A percentile compares a stretch with the other conserved stretches of the same genome.
Conservation (phyloP, 2,329 filamentous ascomycete species). For the Elsinoe perseae region DNA sequence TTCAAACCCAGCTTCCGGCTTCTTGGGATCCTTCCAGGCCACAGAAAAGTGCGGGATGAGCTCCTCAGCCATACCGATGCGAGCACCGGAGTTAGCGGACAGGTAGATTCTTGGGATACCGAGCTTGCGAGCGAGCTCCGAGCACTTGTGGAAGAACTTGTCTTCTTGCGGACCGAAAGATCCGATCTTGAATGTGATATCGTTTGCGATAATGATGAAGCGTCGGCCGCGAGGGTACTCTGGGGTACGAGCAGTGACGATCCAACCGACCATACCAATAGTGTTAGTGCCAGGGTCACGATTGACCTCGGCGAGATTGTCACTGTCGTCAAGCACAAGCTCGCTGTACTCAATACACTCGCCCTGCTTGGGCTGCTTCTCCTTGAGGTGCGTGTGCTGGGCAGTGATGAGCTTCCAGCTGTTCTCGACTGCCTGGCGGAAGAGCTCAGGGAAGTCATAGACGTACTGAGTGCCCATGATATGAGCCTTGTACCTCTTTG, state of each 20-base stretch:
- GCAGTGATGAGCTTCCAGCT: conserved; percentile 73
- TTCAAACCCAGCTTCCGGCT: conserved; percentile 85
- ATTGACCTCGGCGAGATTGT: conserved; percentile 85
- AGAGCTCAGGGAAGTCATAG: conserved; percentile 98
- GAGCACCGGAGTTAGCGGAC: conserved; percentile 96
- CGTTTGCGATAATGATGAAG: conserved; percentile 96
- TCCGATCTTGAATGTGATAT: conserved; percentile 98
- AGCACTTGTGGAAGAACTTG: conserved; percentile 98
- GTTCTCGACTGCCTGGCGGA: conserved; percentile 96
- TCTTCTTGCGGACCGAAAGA: conserved; percentile 96
- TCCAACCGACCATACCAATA: conserved; percentile 98
- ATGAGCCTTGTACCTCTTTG: conserved; percentile 98
- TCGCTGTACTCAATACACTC: conserved; percentile 93
- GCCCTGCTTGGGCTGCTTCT: conserved; percentile 75
- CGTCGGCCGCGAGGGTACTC: conserved; percentile 89
- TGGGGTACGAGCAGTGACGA: conserved; percentile 87
- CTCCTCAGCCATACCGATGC: conserved; percentile 93
- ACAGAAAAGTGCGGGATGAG: conserved; percentile 95
- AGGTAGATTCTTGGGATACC: conserved; percentile 96
- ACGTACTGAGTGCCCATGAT: conserved; percentile 99
- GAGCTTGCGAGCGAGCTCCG: conserved; percentile 84
- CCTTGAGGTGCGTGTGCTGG: conserved; percentile 63
- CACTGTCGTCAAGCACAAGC: conserved; percentile 87
- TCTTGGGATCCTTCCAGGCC: conserved; percentile 80
- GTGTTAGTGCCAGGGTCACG: conserved; percentile 92